phyloP scores from a whole-genome alignment of 2,329 filamentous ascomycete species.

The Pseudogymnoascus sp. region DNA sequence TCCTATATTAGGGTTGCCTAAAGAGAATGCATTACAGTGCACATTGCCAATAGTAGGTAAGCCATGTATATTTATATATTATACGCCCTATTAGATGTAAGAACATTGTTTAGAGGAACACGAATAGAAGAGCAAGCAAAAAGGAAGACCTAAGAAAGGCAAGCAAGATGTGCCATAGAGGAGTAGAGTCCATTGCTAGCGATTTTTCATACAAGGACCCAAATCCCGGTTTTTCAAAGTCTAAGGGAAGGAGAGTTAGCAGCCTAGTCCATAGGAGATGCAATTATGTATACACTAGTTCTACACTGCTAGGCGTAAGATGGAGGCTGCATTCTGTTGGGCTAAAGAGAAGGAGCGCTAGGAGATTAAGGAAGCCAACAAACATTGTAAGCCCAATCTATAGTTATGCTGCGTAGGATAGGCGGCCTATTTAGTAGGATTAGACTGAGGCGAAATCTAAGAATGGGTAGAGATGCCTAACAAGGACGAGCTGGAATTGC shows the following conservation, averaged over 20 bases:
- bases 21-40: no score
- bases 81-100: no score
- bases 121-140: background rate
- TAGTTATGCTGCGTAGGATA: background rate
- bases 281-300: background rate
- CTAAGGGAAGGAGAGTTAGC: no score
- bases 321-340: background rate
- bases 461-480: conserved; percentile 9
- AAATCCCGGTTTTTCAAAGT: background rate
- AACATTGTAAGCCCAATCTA: background rate
- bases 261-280: background rate
- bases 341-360: background rate
- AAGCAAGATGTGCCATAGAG: background rate
- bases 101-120: no score
- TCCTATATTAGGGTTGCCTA: no score
- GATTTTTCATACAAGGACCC: background rate
- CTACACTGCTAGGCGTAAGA: background rate
- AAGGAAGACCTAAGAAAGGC: no score
- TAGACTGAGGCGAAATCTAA: conserved; percentile 7
- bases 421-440: background rate
- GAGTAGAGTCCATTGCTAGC: background rate
- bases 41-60: no score
- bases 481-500: conserved; percentile 7
- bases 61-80: no score
- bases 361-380: background rate